Evolutionary conservation across 164 flowering plant species (phyloP).

Genomic region (Vitis amurensis): DNA sequence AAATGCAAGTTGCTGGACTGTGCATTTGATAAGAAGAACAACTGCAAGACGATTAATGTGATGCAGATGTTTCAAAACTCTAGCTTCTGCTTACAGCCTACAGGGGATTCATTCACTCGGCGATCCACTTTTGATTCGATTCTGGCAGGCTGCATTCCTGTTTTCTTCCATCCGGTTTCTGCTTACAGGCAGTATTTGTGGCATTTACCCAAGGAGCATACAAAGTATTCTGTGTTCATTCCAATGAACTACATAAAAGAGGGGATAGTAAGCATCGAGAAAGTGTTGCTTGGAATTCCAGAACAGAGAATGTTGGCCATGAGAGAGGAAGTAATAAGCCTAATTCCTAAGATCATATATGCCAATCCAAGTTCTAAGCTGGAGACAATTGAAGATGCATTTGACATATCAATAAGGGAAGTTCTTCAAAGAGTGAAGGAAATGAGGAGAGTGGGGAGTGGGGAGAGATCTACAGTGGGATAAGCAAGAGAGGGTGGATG

Average conservation of each 20-base stretch:
- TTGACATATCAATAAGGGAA: slow-evolving; percentile 55
- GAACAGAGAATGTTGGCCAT: slow-evolving; percentile 27
- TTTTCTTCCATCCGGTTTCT: slow-evolving; percentile 34
- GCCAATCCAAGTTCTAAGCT: slow-evolving; percentile 48
- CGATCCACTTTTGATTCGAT: slow-evolving; percentile 43
- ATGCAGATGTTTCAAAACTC: slow-evolving; percentile 29
- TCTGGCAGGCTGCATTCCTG: slow-evolving; percentile 42
- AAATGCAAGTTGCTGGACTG: slow-evolving; percentile 40
- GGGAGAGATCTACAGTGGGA: slow-evolving; percentile 18
- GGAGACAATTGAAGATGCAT: slow-evolving; percentile 58
- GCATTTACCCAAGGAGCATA: slow-evolving; percentile 32
- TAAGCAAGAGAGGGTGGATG: slow-evolving; percentile 15
- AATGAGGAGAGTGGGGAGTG: slow-evolving; percentile 22
- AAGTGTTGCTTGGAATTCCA: slow-evolving; percentile 33
- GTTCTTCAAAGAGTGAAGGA: slow-evolving; percentile 44
- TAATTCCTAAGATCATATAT: slow-evolving; percentile 60
- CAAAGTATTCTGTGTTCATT: slow-evolving; percentile 32
- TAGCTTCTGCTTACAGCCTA: slow-evolving; percentile 40
- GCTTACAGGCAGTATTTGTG: slow-evolving; percentile 41
- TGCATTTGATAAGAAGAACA: not conserved
- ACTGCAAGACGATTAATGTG: slow-evolving; percentile 21
- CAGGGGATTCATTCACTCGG: slow-evolving; percentile 38
- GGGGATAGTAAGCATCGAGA: slow-evolving; percentile 22
- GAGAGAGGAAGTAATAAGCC: slow-evolving; percentile 52
- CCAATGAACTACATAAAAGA: slow-evolving; percentile 12